Percentiles rank a stretch among this genome's conserved stretches.
phyloP scores from a whole-genome alignment of 108 stramenopile species.

The Aureococcus anophagefferens region DNA sequence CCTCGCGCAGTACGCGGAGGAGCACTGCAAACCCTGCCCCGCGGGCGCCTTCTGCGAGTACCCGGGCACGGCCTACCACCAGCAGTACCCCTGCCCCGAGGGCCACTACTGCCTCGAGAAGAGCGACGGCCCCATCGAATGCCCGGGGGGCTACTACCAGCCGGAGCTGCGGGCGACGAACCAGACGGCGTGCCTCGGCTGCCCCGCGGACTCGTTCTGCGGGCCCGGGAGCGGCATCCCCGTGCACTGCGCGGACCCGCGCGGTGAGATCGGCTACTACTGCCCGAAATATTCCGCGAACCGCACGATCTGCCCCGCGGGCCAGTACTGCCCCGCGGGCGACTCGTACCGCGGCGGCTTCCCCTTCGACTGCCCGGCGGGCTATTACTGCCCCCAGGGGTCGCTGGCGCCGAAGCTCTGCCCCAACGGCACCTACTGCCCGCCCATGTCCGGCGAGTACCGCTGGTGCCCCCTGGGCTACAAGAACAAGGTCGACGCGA shows the following conservation, averaged over 20 bases:
- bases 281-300: slow-evolving; percentile 1
- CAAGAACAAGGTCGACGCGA: slow-evolving; percentile 14
- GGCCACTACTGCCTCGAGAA: slow-evolving; percentile 22
- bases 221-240: slow-evolving; percentile 4
- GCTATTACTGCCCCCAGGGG: slow-evolving; percentile 38
- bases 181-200: slow-evolving; percentile 19
- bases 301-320: neutral
- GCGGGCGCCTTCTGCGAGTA: slow-evolving; percentile 35
- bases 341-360: slow-evolving; percentile 4
- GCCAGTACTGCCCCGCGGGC: slow-evolving; percentile 11
- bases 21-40: slow-evolving; percentile 34
- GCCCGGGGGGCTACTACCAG: slow-evolving; percentile 18
- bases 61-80: slow-evolving; percentile 5
- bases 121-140: neutral
- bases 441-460: slow-evolving; percentile 8
- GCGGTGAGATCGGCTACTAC: neutral
- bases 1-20: neutral
- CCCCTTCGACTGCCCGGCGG: slow-evolving; percentile 32
- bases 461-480: slow-evolving; percentile 20
- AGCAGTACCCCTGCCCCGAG: slow-evolving; percentile 18
- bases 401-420: slow-evolving; percentile 24
- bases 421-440: slow-evolving; percentile 28
- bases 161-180: neutral
- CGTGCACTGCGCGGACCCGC: neutral
- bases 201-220: slow-evolving; percentile 38